Base-by-base conservation (phyloP, 768 basidiomycete genomes). In the Exsudoporus frostii region DNA sequence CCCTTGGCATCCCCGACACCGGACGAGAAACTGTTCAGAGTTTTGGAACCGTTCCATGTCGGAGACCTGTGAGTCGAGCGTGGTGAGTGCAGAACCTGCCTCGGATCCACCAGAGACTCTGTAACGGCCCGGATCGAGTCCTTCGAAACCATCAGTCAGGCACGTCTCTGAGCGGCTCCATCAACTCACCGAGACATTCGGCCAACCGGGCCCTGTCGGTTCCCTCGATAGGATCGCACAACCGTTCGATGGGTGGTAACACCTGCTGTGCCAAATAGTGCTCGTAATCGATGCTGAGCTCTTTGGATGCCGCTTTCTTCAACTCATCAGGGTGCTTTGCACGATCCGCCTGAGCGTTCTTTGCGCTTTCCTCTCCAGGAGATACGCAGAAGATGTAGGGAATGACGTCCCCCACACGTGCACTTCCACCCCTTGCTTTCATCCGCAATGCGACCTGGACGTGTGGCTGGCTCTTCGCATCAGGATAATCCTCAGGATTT, bases 141-240 rank as follows among this genome's bases (percentile, higher is more conserved):
- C 86, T 86, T 15, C 1, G 29, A 22, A 32, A 27, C 19, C 13
- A 19, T 57, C 44, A 57, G 50, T 53, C 36, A 24, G 48, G 14
- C 15, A n/a, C 8, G 8, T 3, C 6, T 10, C 20, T 0, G 7
- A 2, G 38, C 29, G 5, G 7, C 8, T 20, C 36, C 27, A 57
- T 30, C 15, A 20, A 69, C 79, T 48, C 65, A 92, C 94, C 96
- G 7, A 99, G 82, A 67, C 93, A 98, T 73, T 98, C 96, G 0
- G 97, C 97, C 20, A 99, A 74, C 33, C 95, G 81, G 7, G 94
- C 76, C 25, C 91, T 82, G 62, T 98, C 96, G 0, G 95, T 98
- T 7, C 95, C 96, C 61, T 97, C 92, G 41, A 99, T 98, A 2
- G 91, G 88, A 39, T 97, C 97, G 66, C 97, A 99, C 45, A 99